Evolutionary conservation across 768 basidiomycete species (phyloP), one percentile per base, ranked within the genome.

Genomic region (Calocybe indica): DNA sequence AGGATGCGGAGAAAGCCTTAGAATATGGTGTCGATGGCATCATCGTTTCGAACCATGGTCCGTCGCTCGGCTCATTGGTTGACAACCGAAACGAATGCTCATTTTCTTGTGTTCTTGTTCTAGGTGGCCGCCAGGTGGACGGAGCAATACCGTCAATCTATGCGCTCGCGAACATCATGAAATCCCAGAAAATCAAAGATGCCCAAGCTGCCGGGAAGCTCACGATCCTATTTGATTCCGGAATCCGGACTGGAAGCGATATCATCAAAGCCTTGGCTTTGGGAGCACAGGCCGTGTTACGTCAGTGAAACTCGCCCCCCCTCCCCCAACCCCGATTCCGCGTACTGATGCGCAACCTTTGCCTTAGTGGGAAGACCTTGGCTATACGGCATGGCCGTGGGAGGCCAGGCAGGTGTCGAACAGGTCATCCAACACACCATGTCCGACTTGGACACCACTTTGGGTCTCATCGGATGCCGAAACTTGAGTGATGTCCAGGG

Each of bases 211-310:
- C 72, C 9, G 85, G 85, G 1, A 76, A 76, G 48, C 62, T 90
- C 35, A 82, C 83, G 1, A 65, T 92, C 33, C 67, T 93, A 3
- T 89, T 86, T 55, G 83, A 85, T 58, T 91, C 82, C 43, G 90
- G 92, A 6, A 83, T 93, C 49, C 79, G 92, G 38, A 87, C 83
- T 0, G 92, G 88, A 8, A 78, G 80, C 38, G 92, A 95, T 52
- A 78, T 92, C 40, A 73, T 91, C 63, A 88, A 89, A 62, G 92
- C 92, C 0, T 65, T 93, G 29, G 90, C 90, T 1, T 71, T 94
- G 0, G 91, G 92, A 37, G 92, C 92, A 6, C 84, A 93, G 55
- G 89, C 72, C 6, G 82, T 93, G 11, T 62, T 92, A 13, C 70
- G 82, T 89, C 54, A 55, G 86, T 74, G 14, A 32, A 32, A 48